These are phyloP conservation scores for Hymenoscyphus linearis DNA, from an alignment of 2,329 filamentous ascomycete genomes.

Conservation along the genomic window DNA sequence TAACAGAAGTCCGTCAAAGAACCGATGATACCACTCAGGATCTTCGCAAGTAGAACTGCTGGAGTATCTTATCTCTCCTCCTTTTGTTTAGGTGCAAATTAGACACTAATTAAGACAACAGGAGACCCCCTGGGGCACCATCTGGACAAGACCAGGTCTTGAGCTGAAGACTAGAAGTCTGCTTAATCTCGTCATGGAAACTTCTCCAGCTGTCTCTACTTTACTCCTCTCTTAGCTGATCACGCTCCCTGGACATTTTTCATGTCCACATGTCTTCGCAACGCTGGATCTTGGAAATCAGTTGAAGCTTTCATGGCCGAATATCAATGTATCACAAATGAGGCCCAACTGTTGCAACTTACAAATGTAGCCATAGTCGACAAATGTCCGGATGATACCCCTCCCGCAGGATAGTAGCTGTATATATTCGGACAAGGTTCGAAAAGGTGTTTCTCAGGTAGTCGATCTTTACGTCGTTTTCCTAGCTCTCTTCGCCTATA, in stretches of 20 bases:
- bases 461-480: too few relatives aligned
- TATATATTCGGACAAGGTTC: too few relatives aligned
- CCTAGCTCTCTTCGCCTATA: too few relatives aligned
- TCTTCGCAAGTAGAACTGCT: too few relatives aligned
- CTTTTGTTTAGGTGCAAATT: neutral
- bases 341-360: slow-evolving; percentile 7
- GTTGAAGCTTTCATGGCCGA: slow-evolving; percentile 11
- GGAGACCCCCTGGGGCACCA: slow-evolving; percentile 30
- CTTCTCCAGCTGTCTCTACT: slow-evolving; percentile 12
- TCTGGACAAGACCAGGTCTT: slow-evolving; percentile 30
- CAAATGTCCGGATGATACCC: neutral
- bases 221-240: slow-evolving; percentile 9
- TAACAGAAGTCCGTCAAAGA: too few relatives aligned
- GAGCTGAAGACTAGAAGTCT: slow-evolving; percentile 25
- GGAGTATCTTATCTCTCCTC: too few relatives aligned
- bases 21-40: too few relatives aligned
- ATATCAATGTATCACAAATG: slow-evolving; percentile 12
- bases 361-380: neutral
- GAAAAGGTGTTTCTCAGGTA: too few relatives aligned
- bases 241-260: neutral
- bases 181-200: slow-evolving; percentile 24
- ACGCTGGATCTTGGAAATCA: slow-evolving; percentile 1
- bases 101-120: slow-evolving; percentile 4
- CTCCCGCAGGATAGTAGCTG: too few relatives aligned
- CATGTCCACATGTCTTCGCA: slow-evolving; percentile 12